phyloP scores from a whole-genome alignment of 2,329 filamentous ascomycete species.

The Fusarium mundagurra region DNA sequence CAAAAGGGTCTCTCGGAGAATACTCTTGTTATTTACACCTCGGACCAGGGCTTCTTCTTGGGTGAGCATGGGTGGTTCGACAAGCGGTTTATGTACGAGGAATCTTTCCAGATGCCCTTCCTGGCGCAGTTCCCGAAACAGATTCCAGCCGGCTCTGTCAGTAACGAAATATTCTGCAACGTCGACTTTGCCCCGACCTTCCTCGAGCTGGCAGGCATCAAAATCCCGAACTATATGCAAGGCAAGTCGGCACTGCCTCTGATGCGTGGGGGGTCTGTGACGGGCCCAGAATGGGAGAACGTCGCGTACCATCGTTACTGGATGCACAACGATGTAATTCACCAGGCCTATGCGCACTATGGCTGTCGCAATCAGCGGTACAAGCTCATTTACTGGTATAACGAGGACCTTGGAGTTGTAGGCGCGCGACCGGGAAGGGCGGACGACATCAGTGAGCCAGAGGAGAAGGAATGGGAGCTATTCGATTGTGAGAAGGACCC shows the following conservation, averaged over 20 bases:
- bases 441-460: constrained; percentile 27
- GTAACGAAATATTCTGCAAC: constrained; percentile 61
- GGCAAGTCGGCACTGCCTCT: constrained; percentile 55
- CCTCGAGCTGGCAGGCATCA: constrained; percentile 56
- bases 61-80: constrained; percentile 68
- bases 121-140: constrained; percentile 56
- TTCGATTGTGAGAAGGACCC: constrained; percentile 63
- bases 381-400: constrained; percentile 68
- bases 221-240: constrained; percentile 61
- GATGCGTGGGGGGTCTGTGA: constrained; percentile 37
- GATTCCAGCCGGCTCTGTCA: constrained; percentile 51
- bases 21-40: constrained; percentile 64
- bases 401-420: constrained; percentile 56
- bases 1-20: constrained; percentile 53
- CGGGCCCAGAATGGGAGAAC: constrained; percentile 58
- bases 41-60: constrained; percentile 65
- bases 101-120: constrained; percentile 66
- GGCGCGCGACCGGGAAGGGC: constrained; percentile 52
- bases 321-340: constrained; percentile 63
- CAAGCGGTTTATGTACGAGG: constrained; percentile 68
- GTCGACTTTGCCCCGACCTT: constrained; percentile 64
- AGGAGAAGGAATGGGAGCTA: constrained; percentile 61
- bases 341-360: constrained; percentile 62
- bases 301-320: constrained; percentile 65
- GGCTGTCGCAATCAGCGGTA: constrained; percentile 61